phyloP scores from a whole-genome alignment of 1,284 basidiomycete species.

The Entoloma clypeatum region DNA sequence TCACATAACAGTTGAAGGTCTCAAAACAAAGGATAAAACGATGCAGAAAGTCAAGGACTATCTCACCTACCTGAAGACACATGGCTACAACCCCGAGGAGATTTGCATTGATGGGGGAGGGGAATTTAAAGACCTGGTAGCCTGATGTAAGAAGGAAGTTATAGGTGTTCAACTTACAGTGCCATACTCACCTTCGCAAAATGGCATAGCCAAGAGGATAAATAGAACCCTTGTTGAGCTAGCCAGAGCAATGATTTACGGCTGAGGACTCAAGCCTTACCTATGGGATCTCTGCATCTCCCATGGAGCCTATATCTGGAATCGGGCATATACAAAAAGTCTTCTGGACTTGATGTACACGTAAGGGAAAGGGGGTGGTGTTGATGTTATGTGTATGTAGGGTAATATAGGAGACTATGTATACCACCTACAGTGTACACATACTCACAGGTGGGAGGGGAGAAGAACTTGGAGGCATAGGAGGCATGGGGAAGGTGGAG shows the following conservation, averaged over 20 bases:
- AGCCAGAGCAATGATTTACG: slow-evolving; percentile 20
- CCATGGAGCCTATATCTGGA: slow-evolving; percentile 21
- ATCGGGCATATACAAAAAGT: slow-evolving; percentile 19
- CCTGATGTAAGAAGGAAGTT: not conserved
- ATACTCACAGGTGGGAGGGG: too few relatives aligned
- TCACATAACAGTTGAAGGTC: not conserved
- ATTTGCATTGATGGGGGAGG: too few relatives aligned
- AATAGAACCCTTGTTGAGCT: slow-evolving; percentile 20
- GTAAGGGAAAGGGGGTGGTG: too few relatives aligned
- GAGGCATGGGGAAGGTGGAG: too few relatives aligned
- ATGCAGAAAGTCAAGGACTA: not conserved
- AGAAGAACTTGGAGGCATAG: too few relatives aligned
- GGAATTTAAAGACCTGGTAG: not conserved
- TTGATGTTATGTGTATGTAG: too few relatives aligned
- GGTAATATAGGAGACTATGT: too few relatives aligned
- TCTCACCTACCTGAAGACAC: slow-evolving; percentile 1
- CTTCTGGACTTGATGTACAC: slow-evolving; percentile 20
- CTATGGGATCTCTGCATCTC: not conserved
- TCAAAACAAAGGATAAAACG: not conserved
- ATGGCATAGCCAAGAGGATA: slow-evolving; percentile 20
- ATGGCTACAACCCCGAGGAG: not conserved
- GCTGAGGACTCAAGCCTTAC: not conserved
- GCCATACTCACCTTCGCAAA: slow-evolving; percentile 15
- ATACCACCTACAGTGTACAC: too few relatives aligned
- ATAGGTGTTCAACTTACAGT: slow-evolving; percentile 2